Percentiles rank a stretch among this genome's conserved stretches.
phyloP scores from a whole-genome alignment of 2,329 filamentous ascomycete species.

The Ambrosiella cleistominuta region DNA sequence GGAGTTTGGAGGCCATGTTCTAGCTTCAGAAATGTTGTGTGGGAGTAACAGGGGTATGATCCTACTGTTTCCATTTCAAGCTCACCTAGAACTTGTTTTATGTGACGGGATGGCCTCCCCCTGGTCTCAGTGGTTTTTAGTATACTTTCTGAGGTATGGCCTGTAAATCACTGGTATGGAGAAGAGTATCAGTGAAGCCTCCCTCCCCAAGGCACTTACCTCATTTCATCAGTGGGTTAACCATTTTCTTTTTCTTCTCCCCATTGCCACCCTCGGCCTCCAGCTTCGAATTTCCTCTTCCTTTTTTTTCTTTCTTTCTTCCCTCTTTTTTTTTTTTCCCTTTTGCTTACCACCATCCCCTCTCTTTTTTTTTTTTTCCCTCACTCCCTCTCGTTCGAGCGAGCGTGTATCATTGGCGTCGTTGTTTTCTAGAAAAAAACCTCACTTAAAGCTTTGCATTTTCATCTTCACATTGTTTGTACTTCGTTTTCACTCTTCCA shows the following conservation, averaged over 20 bases:
- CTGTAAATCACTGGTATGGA: no score
- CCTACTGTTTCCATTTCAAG: no score
- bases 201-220: no score
- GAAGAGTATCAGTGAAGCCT: no score
- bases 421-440: conserved; percentile 15
- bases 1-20: no score
- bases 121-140: no score
- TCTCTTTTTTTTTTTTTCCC: conserved; percentile 20
- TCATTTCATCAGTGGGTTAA: no score
- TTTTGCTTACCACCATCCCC: conserved; percentile 18
- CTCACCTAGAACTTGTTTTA: no score
- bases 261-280: conserved; percentile 15
- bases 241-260: conserved; percentile 15
- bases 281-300: conserved; percentile 14
- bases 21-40: no score
- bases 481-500: conserved; percentile 13
- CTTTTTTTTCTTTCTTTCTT: conserved; percentile 18
- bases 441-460: conserved; percentile 14
- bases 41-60: no score
- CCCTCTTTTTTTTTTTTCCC: conserved; percentile 19
- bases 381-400: conserved; percentile 18
- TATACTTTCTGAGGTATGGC: no score
- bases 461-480: conserved; percentile 14
- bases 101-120: no score
- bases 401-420: conserved; percentile 18